phyloP scores from a whole-genome alignment of 805 yeast genomes.

The Nakazawaea holstii region DNA sequence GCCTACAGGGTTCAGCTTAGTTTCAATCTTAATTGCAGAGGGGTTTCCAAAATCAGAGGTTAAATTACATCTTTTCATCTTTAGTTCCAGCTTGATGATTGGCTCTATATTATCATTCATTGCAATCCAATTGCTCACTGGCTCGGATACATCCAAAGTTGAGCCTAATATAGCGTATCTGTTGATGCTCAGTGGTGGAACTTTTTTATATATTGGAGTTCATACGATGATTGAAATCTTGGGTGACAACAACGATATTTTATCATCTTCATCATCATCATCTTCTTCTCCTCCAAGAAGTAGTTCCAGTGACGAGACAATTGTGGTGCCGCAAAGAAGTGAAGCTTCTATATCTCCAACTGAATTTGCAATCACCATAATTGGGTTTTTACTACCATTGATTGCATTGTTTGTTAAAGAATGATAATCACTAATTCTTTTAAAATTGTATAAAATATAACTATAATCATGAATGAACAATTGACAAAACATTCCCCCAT shows the following conservation, averaged over 20 bases:
- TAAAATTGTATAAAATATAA: background rate
- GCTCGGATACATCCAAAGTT: slow-evolving; percentile 16
- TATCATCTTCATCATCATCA: no score
- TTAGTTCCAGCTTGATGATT: slow-evolving; percentile 57
- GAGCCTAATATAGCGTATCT: slow-evolving; percentile 47
- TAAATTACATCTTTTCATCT: slow-evolving; percentile 42
- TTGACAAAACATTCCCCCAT: no score
- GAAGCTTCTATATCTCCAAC: background rate
- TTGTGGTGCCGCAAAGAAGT: background rate
- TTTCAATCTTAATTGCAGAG: slow-evolving; percentile 43
- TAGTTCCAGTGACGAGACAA: slow-evolving; percentile 1
- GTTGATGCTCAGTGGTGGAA: slow-evolving; percentile 63
- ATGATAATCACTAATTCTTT: no score
- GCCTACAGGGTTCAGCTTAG: slow-evolving; percentile 68
- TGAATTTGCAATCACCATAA: slow-evolving; percentile 4
- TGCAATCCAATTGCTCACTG: slow-evolving; percentile 20
- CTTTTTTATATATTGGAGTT: slow-evolving; percentile 65
- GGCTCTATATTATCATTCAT: slow-evolving; percentile 47
- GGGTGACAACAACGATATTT: background rate
- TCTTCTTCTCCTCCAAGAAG: background rate
- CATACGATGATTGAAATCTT: slow-evolving; percentile 46
- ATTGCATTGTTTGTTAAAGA: slow-evolving; percentile 1
- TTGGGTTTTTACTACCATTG: slow-evolving; percentile 7
- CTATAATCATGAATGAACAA: no score
- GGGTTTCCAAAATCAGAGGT: slow-evolving; percentile 28